Evolutionary conservation across 1,284 basidiomycete species (phyloP), one percentile per base, ranked within the genome.

Genomic region (Malassezia yamatoensis): DNA sequence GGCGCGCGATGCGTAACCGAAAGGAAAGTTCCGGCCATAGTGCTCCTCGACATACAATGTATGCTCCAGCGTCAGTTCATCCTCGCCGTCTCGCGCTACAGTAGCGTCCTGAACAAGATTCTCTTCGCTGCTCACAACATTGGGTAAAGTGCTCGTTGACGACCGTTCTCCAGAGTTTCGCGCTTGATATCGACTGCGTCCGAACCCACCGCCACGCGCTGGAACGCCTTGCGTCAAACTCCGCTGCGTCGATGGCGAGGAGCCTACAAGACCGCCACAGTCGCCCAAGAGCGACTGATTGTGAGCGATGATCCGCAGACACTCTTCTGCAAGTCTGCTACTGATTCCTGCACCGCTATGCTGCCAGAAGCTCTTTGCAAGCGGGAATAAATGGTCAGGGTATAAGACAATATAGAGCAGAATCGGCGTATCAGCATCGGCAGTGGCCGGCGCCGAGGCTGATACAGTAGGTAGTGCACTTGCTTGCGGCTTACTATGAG

Each of bases 281-380:
- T 44, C 50, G 6, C 16, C 35, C n/a, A 58, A 47, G 9, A 58
- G 38, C 46, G 55, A 48, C n/a, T 48, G 60, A 42, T 55, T 62
- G 53, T 67, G 58, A 16, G 64, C 66, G 12, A 72, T 53, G 16
- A 69, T 52, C 5, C 59, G 55, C 20, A 96, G 80, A 65, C 86
- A 90, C 49, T 83, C 79, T 54, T 93, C 89, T 1, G 91, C 90
- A 35, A 86, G 77, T 18, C 93, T 83, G 60, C 87, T 90, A 1
- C 86, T 88, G 49, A 98, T 85, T 0, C 90, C 90, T 61, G 87
- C 79, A 0, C 93, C 93, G 0, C 87, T 85, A 71, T 96, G 91
- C 68, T 96, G 91, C 90, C 93, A 96, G 75, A 91, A 96, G 71
- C 88, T 82, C 76, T 89, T 96, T 12, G 88, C 90, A 5, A 86